Conservation (phyloP, 768 basidiomycete genomes). For the Lactarius trivialis region DNA sequence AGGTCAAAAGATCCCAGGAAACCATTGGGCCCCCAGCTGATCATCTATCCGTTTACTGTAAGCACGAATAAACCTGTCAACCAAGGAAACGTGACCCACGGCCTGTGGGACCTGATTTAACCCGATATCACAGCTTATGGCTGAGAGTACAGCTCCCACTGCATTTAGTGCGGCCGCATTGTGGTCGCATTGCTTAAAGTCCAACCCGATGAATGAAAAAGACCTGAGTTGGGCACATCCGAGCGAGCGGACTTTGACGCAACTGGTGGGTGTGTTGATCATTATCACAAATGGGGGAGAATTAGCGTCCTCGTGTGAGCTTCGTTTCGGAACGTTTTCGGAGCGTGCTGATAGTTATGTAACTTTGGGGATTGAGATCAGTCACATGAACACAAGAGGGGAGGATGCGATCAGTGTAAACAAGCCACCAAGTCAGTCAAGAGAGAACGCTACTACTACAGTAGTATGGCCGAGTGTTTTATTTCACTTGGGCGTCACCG, state of each 20-base stretch:
- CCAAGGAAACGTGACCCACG: not conserved
- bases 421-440: too few species aligned
- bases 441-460: too few species aligned
- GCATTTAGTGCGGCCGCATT: not conserved
- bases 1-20: not conserved
- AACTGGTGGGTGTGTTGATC: not conserved
- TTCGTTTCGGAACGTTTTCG: not conserved
- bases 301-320: not conserved
- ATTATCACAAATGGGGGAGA: not conserved
- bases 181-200: not conserved
- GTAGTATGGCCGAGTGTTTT: too few species aligned
- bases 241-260: not conserved
- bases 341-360: not conserved
- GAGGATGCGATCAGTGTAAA: too few species aligned
- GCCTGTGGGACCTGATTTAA: not conserved
- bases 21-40: too few species aligned
- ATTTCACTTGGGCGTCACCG: too few species aligned
- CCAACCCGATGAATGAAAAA: not conserved
- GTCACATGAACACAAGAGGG: not conserved
- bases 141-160: not conserved
- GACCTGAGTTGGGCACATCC: not conserved
- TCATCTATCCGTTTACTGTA: not conserved
- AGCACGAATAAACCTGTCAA: not conserved
- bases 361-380: not conserved
- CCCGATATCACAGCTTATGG: not conserved